phyloP scores from a whole-genome alignment of 176 grass and related monocot species.

The Rhynchospora pubera region DNA sequence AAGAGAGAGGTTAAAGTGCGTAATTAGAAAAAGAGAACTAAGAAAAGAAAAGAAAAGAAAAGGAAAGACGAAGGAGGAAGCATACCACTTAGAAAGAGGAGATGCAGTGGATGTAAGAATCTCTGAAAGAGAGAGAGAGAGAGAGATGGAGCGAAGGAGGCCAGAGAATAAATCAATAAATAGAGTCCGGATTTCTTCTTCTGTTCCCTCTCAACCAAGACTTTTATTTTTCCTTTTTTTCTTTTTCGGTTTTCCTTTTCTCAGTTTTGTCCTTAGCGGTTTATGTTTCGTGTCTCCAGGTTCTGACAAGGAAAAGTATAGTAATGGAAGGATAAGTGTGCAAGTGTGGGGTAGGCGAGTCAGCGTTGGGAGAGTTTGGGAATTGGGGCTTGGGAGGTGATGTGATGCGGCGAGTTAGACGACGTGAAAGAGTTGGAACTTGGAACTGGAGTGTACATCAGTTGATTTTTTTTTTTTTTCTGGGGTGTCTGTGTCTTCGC shows the following conservation, averaged over 20 bases:
- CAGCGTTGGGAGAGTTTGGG: no score
- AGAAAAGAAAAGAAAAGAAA: no score
- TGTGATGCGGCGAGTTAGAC: neutral
- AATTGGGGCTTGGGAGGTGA: no score
- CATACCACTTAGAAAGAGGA: neutral
- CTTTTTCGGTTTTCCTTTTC: neutral
- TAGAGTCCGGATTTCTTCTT: neutral
- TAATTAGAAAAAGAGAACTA: neutral
- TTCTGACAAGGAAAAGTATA: neutral
- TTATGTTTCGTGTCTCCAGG: neutral
- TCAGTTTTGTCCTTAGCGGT: neutral
- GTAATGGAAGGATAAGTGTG: no score
- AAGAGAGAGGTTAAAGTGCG: neutral
- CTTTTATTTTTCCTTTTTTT: neutral
- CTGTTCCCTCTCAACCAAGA: neutral
- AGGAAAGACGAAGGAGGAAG: neutral
- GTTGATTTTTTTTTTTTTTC: neutral
- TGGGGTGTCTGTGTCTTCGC: neutral
- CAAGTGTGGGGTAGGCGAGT: no score
- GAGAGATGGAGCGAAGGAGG: neutral
- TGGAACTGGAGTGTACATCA: neutral
- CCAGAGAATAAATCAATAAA: constrained; percentile 5
- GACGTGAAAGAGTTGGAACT: neutral
- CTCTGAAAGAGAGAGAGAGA: neutral
- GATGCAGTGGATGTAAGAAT: neutral